phyloP scores from a whole-genome alignment of 1,284 basidiomycete species.

The Fistulinella staudtii region DNA sequence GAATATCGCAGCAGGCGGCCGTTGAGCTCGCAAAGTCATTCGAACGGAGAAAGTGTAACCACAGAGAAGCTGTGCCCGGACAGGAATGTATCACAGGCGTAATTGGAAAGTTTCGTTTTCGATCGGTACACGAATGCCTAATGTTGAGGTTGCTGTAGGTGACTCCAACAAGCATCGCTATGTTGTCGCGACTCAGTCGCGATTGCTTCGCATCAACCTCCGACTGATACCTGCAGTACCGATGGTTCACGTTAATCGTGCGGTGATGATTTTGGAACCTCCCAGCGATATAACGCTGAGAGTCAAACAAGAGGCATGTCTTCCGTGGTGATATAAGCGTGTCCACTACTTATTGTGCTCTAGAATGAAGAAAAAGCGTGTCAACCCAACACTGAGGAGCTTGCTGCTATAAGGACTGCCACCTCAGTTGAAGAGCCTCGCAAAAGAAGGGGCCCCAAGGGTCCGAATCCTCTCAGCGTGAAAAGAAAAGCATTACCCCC shows the following conservation, averaged over 20 bases:
- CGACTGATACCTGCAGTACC: slow-evolving; percentile 78
- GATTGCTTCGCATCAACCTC: slow-evolving; percentile 60
- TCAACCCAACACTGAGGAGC: slow-evolving; percentile 45
- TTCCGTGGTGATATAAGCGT: background rate
- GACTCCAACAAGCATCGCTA: slow-evolving; percentile 90
- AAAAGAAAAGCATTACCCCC: slow-evolving; percentile 69
- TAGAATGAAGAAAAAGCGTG: slow-evolving; percentile 56
- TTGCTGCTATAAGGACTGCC: slow-evolving; percentile 36
- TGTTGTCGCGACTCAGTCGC: slow-evolving; percentile 78
- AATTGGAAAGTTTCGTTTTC: slow-evolving; percentile 56
- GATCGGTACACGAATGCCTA: slow-evolving; percentile 1
- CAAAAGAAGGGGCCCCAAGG: slow-evolving; percentile 74
- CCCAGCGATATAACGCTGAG: slow-evolving; percentile 73
- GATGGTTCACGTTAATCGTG: slow-evolving; percentile 83
- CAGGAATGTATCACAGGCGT: slow-evolving; percentile 83
- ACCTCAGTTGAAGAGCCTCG: slow-evolving; percentile 42
- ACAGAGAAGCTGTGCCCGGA: slow-evolving; percentile 76
- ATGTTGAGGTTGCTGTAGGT: slow-evolving; percentile 44
- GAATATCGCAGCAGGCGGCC: slow-evolving; percentile 62
- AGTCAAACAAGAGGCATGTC: slow-evolving; percentile 60
- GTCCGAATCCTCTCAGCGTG: slow-evolving; percentile 88
- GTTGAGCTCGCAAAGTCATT: slow-evolving; percentile 90
- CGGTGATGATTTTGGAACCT: slow-evolving; percentile 88
- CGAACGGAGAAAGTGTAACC: slow-evolving; percentile 93
- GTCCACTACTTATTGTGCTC: slow-evolving; percentile 1